A percentile compares a stretch with the other conserved stretches of the same genome.
phyloP scores from a whole-genome alignment of 305 asterid genomes.

The Fraxinus greggii region DNA sequence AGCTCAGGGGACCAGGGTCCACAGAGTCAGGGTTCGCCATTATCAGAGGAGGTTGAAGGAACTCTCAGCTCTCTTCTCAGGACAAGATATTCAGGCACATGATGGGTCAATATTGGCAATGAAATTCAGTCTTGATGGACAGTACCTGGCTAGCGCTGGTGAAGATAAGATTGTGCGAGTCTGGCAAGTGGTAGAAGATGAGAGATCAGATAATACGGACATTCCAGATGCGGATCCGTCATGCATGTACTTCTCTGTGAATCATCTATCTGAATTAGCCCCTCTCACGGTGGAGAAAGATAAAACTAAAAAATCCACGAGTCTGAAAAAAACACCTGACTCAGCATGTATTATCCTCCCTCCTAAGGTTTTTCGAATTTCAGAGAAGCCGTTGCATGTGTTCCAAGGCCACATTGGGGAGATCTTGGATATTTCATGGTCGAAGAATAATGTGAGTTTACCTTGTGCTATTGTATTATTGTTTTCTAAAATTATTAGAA shows the following conservation, averaged over 20 bases:
- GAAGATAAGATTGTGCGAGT: conserved; percentile 71
- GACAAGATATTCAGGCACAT: conserved; percentile 80
- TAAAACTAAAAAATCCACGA: conserved; percentile 36
- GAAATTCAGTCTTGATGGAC: conserved; percentile 89
- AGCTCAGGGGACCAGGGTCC: conserved; percentile 33
- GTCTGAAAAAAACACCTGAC: conserved; percentile 53
- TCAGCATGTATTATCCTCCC: conserved; percentile 91
- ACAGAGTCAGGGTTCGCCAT: conserved; percentile 63
- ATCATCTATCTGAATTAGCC: conserved; percentile 63
- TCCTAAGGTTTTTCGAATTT: conserved; percentile 69
- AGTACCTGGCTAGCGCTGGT: conserved; percentile 84
- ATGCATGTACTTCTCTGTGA: conserved; percentile 71
- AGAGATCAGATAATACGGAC: conserved; percentile 56
- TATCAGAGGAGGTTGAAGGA: conserved; percentile 58
- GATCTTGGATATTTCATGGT: conserved; percentile 88
- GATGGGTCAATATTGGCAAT: conserved; percentile 75
- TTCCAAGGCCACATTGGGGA: conserved; percentile 74
- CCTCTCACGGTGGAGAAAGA: conserved; percentile 62
- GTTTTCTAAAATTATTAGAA: conserved; percentile 2
- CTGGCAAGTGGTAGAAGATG: conserved; percentile 89
- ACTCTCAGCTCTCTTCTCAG: conserved; percentile 75
- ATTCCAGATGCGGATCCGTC: conserved; percentile 77
- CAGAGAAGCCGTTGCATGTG: conserved; percentile 73
- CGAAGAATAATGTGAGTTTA: conserved; percentile 67
- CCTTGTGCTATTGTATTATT: neutral